Conservation (phyloP, 2,329 filamentous ascomycete genomes). For the Volutella citrinella region DNA sequence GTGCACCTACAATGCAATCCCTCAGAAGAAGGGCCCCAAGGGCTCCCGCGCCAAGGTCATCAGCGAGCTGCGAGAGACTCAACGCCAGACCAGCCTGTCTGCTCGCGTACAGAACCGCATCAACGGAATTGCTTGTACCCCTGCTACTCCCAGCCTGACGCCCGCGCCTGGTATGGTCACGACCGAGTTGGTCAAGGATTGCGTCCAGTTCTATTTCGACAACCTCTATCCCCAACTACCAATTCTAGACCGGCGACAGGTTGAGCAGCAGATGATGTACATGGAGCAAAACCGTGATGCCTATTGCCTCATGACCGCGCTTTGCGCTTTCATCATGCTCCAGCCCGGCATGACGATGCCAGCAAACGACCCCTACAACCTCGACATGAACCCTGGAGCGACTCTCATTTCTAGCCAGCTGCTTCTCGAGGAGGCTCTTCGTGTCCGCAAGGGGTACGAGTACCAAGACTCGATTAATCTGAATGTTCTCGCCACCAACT, state of each 20-base stretch:
- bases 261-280: slow-evolving; percentile 57
- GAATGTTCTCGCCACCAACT: slow-evolving; percentile 67
- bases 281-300: slow-evolving; percentile 61
- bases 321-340: slow-evolving; percentile 66
- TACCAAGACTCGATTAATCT: slow-evolving; percentile 55
- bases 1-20: slow-evolving; percentile 73
- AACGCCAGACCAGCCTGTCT: slow-evolving; percentile 63
- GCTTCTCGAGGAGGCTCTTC: slow-evolving; percentile 64
- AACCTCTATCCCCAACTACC: slow-evolving; percentile 64
- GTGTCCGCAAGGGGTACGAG: slow-evolving; percentile 62
- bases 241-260: slow-evolving; percentile 55
- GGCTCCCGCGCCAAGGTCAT: slow-evolving; percentile 73
- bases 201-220: slow-evolving; percentile 65
- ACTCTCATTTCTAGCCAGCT: slow-evolving; percentile 63
- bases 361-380: slow-evolving; percentile 51
- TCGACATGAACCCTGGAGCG: slow-evolving; percentile 55
- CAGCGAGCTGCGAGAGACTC: slow-evolving; percentile 67
- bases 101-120: slow-evolving; percentile 60
- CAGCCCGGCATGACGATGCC: slow-evolving; percentile 66
- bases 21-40: slow-evolving; percentile 75
- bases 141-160: slow-evolving; percentile 44
- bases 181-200: slow-evolving; percentile 61
- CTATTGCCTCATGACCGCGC: slow-evolving; percentile 62
- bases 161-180: slow-evolving; percentile 61
- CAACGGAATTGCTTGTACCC: slow-evolving; percentile 50